phyloP scores from a whole-genome alignment of 2,329 filamentous ascomycete species.

The Sarocladiaceae sp. region DNA sequence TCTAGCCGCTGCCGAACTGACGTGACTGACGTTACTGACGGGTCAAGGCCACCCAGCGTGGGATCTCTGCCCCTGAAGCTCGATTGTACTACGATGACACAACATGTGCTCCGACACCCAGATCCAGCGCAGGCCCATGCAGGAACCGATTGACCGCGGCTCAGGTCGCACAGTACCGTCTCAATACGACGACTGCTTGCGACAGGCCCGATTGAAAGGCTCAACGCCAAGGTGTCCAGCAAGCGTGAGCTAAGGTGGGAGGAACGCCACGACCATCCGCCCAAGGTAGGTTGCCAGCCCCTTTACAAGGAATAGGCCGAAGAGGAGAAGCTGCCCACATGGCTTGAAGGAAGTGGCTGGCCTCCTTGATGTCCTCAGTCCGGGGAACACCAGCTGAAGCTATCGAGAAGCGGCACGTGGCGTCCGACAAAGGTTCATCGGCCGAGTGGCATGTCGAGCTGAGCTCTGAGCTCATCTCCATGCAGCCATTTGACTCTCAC shows the following conservation, averaged over 20 bases:
- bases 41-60: neutral
- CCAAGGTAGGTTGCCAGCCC: too few species aligned
- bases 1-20: too few species aligned
- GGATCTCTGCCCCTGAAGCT: neutral
- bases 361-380: conserved; percentile 1
- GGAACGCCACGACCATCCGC: too few species aligned
- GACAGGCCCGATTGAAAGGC: neutral
- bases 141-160: neutral
- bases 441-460: too few species aligned
- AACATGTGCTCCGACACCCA: neutral
- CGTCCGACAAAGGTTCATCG: too few species aligned
- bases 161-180: neutral
- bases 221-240: neutral
- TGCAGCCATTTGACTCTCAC: too few species aligned
- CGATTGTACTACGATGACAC: neutral
- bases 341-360: too few species aligned
- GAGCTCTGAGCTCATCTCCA: too few species aligned
- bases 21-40: neutral
- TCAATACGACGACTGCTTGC: neutral
- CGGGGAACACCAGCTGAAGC: neutral
- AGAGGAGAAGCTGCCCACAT: too few species aligned
- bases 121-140: neutral
- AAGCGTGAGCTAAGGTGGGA: neutral
- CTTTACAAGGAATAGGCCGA: too few species aligned
- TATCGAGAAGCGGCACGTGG: neutral